Base-by-base conservation (phyloP, 2,329 filamentous ascomycete genomes). In the Aspergillus quadricinctus region DNA sequence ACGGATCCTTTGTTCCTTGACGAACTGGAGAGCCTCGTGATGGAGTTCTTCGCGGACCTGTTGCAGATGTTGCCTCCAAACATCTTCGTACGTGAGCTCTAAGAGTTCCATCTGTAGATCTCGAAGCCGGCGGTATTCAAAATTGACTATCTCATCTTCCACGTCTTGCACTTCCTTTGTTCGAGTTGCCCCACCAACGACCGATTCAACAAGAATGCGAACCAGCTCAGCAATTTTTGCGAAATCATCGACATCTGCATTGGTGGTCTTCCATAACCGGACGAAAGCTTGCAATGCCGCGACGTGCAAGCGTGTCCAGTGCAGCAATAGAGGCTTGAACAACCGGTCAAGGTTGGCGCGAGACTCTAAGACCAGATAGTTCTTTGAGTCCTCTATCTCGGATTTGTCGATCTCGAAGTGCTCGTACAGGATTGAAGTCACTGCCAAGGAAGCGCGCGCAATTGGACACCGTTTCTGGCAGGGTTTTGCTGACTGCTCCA, bases 1-100 rank as follows among this genome's bases (percentile, higher is more conserved):
- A 53, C 94, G 84, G 59, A 97, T 89, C 40, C 94, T 86, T 73
- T 99, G 94, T 76, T 99, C 94, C 74, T 96, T 97, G 74, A 97
- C 90, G 69, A 99, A 99, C 67, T 96, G 90, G 53, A 97, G 77
- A 10, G 93, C 92, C 73, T 99, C 94, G 66, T 93, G 87, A 64
- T 90, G 89, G 48, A 97, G 81, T 72, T 96, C 91, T 54, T 97
- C 91, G 35, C 92, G 88, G n/a, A 96, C 90, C 74, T 94, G 90
- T 61, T 84, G 84, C 28, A 99, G 80, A 74, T 97, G 92, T 60
- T 89, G 85, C 11, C 92, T 92, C 94, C 94, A 99, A 50, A 89
- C 89, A 70, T 95, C 90, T 71, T 97, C 93, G 69, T 97, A 97
- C 0, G 91, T 90, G 61, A 94, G 79, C 70, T 96, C 90, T 4